Evolutionary conservation across 768 basidiomycete genomes (phyloP).

Genomic region (Clathrus columnatus): DNA sequence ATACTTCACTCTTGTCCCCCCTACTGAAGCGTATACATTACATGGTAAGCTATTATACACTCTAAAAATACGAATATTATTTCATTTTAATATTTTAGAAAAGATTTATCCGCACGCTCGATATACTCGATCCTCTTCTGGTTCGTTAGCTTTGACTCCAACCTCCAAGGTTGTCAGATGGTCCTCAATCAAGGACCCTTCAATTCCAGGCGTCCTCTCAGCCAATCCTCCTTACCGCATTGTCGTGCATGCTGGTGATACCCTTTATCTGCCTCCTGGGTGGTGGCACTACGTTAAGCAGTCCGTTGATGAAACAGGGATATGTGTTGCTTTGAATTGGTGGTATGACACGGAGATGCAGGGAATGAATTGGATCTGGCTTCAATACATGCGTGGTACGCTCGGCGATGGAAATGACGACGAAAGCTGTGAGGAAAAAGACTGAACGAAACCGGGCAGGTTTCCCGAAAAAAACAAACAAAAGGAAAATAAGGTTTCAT

Average conservation of each 20-base stretch:
- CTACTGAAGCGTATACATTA: constrained; percentile 80
- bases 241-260: constrained; percentile 61
- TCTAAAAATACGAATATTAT: neutral
- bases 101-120: constrained; percentile 56
- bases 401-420: constrained; percentile 16
- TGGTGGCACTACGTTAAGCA: constrained; percentile 95
- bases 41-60: constrained; percentile 41
- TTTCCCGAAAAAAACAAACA: too few species aligned
- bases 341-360: constrained; percentile 80
- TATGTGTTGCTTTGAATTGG: constrained; percentile 66
- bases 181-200: constrained; percentile 67
- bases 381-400: constrained; percentile 50
- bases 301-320: constrained; percentile 37
- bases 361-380: constrained; percentile 61
- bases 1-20: constrained; percentile 78
- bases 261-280: constrained; percentile 81
- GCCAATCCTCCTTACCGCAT: constrained; percentile 60
- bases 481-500: constrained; percentile 16
- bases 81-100: constrained; percentile 29
- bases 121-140: constrained; percentile 36
- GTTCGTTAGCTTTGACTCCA: constrained; percentile 25
- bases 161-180: constrained; percentile 52
- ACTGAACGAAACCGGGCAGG: neutral
- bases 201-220: constrained; percentile 33
- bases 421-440: neutral